phyloP scores from a whole-genome alignment of 352 stramenopile genomes.

The Phytopythium kandeliae region DNA sequence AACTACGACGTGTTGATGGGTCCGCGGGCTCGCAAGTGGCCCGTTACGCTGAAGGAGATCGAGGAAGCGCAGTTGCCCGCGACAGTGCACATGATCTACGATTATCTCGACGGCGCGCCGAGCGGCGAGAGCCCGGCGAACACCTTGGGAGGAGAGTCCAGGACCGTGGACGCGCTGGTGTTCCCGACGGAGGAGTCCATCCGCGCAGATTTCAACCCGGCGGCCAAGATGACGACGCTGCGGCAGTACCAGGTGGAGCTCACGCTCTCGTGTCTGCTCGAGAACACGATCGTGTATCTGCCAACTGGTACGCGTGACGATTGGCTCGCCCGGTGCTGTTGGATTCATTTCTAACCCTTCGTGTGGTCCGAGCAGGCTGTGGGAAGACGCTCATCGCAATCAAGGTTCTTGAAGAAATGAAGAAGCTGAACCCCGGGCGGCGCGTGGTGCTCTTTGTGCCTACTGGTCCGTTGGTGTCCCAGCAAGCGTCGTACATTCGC shows the following conservation, averaged over 20 bases:
- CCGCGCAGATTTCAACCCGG: conserved; percentile 19
- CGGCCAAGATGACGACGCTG: conserved; percentile 41
- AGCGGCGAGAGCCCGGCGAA: neutral
- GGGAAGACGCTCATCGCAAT: conserved; percentile 76
- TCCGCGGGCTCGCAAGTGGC: conserved; percentile 23
- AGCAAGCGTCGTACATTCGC: conserved; percentile 66
- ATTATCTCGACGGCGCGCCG: conserved; percentile 4
- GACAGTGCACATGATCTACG: conserved; percentile 15
- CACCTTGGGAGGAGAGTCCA: neutral
- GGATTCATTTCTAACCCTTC: neutral
- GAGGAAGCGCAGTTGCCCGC: conserved; percentile 21
- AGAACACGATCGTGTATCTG: conserved; percentile 80
- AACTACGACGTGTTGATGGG: conserved; percentile 5
- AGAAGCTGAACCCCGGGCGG: conserved; percentile 41
- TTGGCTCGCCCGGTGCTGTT: neutral
- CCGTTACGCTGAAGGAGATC: conserved; percentile 23
- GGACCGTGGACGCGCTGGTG: conserved; percentile 12
- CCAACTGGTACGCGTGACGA: conserved; percentile 34
- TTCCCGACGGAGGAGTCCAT: conserved; percentile 26
- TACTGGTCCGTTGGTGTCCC: conserved; percentile 65
- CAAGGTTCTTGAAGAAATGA: conserved; percentile 65
- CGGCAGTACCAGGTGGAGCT: conserved; percentile 68
- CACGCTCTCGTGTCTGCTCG: conserved; percentile 52
- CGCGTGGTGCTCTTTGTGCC: conserved; percentile 69
- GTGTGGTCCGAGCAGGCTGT: conserved; percentile 17